Percentiles rank a stretch among this genome's conserved stretches.
phyloP scores from a whole-genome alignment of 2,329 filamentous ascomycete genomes.

The Cytospora chrysosperma region DNA sequence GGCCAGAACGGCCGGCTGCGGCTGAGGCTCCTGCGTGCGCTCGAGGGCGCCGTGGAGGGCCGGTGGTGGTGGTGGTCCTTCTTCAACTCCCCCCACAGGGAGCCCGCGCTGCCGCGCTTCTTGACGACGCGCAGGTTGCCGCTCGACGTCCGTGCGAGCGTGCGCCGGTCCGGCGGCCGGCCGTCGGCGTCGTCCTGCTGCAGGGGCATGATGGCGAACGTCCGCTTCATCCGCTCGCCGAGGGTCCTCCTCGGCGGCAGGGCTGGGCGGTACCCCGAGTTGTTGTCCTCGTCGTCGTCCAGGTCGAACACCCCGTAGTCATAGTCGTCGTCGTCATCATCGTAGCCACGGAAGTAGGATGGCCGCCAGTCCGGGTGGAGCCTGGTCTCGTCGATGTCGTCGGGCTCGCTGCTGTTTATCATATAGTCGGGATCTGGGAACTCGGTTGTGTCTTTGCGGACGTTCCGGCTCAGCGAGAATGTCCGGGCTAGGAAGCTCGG shows the following conservation, averaged over 20 bases:
- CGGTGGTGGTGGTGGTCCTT: constrained; percentile 26
- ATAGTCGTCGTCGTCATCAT: constrained; percentile 32
- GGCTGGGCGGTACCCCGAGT: too few species aligned
- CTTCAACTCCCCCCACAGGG: constrained; percentile 31
- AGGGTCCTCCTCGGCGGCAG: constrained; percentile 49
- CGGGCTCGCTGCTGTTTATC: constrained; percentile 44
- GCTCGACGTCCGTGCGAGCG: constrained; percentile 57
- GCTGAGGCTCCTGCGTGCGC: background rate
- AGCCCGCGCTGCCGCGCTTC: constrained; percentile 48
- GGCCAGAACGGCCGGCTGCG: constrained; percentile 31
- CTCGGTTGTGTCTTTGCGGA: constrained; percentile 34
- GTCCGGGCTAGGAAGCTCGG: constrained; percentile 48
- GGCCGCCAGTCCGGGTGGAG: constrained; percentile 64
- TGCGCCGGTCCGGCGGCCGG: constrained; percentile 51
- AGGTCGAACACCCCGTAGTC: constrained; percentile 29
- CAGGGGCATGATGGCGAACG: constrained; percentile 60
- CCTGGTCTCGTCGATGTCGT: constrained; percentile 54
- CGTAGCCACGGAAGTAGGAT: constrained; percentile 41
- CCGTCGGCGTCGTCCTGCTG: constrained; percentile 36
- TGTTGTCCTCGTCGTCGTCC: constrained; percentile 36
- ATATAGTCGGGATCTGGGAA: constrained; percentile 30
- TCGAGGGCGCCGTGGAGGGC: constrained; percentile 36
- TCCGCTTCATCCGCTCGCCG: constrained; percentile 54
- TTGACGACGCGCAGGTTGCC: constrained; percentile 60
- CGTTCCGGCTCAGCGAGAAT: constrained; percentile 51